These are phyloP conservation scores for Microdochium bolleyi DNA, from an alignment of 2,329 filamentous ascomycete genomes.

Conservation along the genomic window DNA sequence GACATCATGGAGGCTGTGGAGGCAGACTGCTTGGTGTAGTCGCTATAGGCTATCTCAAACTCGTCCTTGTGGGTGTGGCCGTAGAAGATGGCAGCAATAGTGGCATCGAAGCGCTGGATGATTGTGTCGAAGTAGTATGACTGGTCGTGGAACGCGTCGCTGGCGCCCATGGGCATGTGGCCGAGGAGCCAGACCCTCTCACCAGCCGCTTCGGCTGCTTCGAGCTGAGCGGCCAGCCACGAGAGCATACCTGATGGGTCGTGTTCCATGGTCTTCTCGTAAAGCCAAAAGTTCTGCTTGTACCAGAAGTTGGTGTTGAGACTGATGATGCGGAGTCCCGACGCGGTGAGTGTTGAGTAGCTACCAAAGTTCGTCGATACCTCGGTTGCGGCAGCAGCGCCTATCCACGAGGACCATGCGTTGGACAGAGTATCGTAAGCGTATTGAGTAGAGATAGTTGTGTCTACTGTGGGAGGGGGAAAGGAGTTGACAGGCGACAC, in stretches of 20 bases:
- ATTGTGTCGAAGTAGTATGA: constrained; percentile 24
- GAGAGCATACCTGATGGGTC: constrained; percentile 26
- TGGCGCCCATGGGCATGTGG: constrained; percentile 25
- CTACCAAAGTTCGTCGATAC: constrained; percentile 20
- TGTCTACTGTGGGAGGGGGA: constrained; percentile 17
- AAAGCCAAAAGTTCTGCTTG: constrained; percentile 29
- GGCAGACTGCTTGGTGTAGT: constrained; percentile 13
- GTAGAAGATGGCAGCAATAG: constrained; percentile 21
- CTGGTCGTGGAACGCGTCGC: constrained; percentile 26
- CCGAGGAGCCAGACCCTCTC: constrained; percentile 30
- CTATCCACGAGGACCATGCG: constrained; percentile 24
- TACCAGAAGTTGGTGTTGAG: constrained; percentile 34
- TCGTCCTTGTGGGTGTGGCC: constrained; percentile 24
- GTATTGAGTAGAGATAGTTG: constrained; percentile 23
- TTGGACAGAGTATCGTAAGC: constrained; percentile 24
- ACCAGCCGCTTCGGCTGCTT: constrained; percentile 23
- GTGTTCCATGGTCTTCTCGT: constrained; percentile 23
- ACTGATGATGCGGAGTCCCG: constrained; percentile 29
- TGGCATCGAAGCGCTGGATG: constrained; percentile 17
- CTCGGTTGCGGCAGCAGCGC: constrained; percentile 13
- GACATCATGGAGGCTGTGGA: constrained; percentile 16
- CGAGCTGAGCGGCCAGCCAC: constrained; percentile 27
- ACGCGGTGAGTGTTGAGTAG: constrained; percentile 23
- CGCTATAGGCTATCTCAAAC: constrained; percentile 21
- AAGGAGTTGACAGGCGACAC: constrained; percentile 24